These are phyloP conservation scores for Tilletia horrida DNA, from an alignment of 1,284 basidiomycete species.

Conservation along the genomic window DNA sequence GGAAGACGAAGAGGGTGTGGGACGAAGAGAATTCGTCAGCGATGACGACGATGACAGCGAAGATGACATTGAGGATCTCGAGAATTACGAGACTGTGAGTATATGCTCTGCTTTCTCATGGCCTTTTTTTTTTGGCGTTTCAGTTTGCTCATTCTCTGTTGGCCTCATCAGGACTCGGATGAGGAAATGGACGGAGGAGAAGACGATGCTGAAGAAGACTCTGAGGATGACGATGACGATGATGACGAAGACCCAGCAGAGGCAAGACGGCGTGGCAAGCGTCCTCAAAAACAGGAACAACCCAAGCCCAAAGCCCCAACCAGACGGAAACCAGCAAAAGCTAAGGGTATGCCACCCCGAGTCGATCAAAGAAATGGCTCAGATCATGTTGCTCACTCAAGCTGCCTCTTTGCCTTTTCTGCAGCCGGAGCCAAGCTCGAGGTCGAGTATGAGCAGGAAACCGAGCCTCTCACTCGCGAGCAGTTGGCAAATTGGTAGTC, in stretches of 20 bases:
- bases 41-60: slow-evolving; percentile 46
- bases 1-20: slow-evolving; percentile 27
- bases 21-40: slow-evolving; percentile 47
- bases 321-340: slow-evolving; percentile 21
- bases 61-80: slow-evolving; percentile 29
- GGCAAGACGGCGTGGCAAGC: slow-evolving; percentile 24
- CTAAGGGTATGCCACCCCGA: slow-evolving; percentile 22
- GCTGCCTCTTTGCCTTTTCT: not conserved
- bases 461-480: slow-evolving; percentile 64
- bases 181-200: slow-evolving; percentile 17
- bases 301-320: not conserved
- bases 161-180: slow-evolving; percentile 9
- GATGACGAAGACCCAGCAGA: slow-evolving; percentile 35
- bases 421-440: slow-evolving; percentile 67
- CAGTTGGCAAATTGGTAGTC: slow-evolving; percentile 47
- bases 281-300: not conserved
- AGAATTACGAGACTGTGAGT: slow-evolving; percentile 17
- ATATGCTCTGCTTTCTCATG: not conserved
- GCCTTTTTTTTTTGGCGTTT: not conserved
- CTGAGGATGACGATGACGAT: slow-evolving; percentile 32
- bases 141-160: not conserved
- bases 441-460: slow-evolving; percentile 89
- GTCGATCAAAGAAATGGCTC: no score
- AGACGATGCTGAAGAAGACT: slow-evolving; percentile 25
- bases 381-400: no score